A percentile compares a stretch with the other conserved stretches of the same genome.
These are phyloP conservation scores for Penicillium sp. DNA, from an alignment of 2,329 filamentous ascomycete species.

Conservation along the genomic window DNA sequence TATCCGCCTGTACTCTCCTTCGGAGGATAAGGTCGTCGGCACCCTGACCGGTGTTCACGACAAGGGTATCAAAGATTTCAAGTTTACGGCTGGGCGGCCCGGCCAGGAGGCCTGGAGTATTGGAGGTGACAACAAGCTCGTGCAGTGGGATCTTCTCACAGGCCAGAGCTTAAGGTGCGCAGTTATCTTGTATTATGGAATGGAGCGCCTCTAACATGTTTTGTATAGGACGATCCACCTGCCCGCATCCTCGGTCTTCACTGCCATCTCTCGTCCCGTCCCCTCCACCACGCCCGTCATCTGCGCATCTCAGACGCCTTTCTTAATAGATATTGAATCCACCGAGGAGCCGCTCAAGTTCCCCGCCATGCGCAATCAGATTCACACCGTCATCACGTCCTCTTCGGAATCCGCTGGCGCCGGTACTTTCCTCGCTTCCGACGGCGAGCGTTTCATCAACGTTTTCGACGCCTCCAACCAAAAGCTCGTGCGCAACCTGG, in stretches of 20 bases:
- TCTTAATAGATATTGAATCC: conserved; percentile 44
- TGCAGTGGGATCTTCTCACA: conserved; percentile 52
- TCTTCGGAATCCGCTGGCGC: conserved; percentile 32
- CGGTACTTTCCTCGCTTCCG: conserved; percentile 48
- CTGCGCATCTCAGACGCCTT: conserved; percentile 51
- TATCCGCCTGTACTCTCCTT: conserved; percentile 50
- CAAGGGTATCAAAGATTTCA: conserved; percentile 50
- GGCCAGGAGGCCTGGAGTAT: conserved; percentile 52
- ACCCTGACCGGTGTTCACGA: conserved; percentile 48
- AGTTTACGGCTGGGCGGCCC: conserved; percentile 44
- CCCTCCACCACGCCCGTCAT: conserved; percentile 44
- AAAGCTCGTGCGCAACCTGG: conserved; percentile 48
- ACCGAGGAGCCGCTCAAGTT: conserved; percentile 43
- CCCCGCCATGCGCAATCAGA: conserved; percentile 50
- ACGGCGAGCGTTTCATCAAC: conserved; percentile 51
- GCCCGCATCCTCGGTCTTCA: conserved; percentile 40
- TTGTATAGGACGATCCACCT: conserved; percentile 42
- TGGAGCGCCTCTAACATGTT: conserved; percentile 14
- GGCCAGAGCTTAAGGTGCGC: conserved; percentile 44
- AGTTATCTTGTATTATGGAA: not conserved
- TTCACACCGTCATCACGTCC: conserved; percentile 48
- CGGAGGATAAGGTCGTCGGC: conserved; percentile 48
- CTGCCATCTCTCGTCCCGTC: conserved; percentile 42
- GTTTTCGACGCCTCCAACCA: conserved; percentile 46
- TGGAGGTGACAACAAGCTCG: conserved; percentile 51